Evolutionary conservation across 495 filamentous ascomycete genomes (phyloP), one percentile per base, ranked within the genome.

Genomic region (Apodospora peruviana): DNA sequence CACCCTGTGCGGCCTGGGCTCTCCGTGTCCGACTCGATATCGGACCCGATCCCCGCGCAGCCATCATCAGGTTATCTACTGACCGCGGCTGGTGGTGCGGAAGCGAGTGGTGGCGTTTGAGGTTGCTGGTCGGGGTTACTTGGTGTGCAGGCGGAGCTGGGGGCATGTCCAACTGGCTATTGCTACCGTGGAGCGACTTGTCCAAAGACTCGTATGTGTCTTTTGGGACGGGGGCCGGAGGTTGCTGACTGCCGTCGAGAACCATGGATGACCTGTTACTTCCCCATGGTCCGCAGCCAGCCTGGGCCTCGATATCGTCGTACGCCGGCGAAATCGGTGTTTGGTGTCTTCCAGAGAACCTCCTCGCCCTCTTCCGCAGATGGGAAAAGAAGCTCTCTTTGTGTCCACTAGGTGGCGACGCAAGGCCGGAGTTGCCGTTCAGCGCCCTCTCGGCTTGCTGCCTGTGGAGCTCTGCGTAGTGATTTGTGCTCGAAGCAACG

Each of bases 311-410:
- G 38, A 96, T 69, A 59, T 96, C 91, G 52, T 96, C 91, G 40
- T 78, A 74, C 17, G 75, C 79, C 9, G 88, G 80, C 23, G 87
- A 86, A 45, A 83, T 76, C 17, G 85, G 82, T 21, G 80, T 77
- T 65, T 91, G 88, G 59, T 91, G 87, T 20, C 89, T 83, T 27
- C 93, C 94, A 25, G 94, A 99, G 21, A 99, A 81, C 55, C 94
- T 78, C 52, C 94, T 82, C 7, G 94, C 94, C 20, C 90, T 83
- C 67, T 99, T 99, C 35, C 94, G 82, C 5, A 99, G 77, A 57
- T 99, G 94, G 7, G 94, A 96, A 67, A 98, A 97, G 71, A 96
- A 97, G 65, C 91, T 86, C 61, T 97, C 93, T 58, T 91, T 91
- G 27, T 87, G 86, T 14, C 73, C 86, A 49, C 77, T 79, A 7